Conservation (phyloP, 169 alveolate genomes). For the Plasmodium knowlesi region DNA sequence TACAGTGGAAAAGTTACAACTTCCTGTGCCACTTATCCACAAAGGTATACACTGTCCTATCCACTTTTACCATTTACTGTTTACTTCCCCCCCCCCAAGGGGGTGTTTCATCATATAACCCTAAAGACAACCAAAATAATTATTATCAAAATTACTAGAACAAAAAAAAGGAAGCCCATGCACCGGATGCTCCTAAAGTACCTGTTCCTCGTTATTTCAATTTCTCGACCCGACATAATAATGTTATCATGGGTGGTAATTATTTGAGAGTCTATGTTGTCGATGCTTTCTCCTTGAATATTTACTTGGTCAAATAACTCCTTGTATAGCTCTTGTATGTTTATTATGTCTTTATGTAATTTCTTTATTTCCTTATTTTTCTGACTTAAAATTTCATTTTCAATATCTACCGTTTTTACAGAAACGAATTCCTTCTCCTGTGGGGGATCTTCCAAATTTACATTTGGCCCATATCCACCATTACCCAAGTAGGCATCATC, state of each 20-base stretch:
- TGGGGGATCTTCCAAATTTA: not conserved
- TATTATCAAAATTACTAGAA: constrained; percentile 26
- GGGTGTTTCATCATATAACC: constrained; percentile 10
- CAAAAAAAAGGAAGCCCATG: constrained; percentile 14
- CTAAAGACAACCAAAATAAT: constrained; percentile 51
- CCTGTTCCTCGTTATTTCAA: constrained; percentile 67
- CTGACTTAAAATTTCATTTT: constrained; percentile 68
- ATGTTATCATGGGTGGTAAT: constrained; percentile 66
- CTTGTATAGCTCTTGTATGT: constrained; percentile 66
- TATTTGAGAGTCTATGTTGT: constrained; percentile 68
- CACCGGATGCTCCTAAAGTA: constrained; percentile 60
- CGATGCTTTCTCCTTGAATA: constrained; percentile 69
- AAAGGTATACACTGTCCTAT: not conserved
- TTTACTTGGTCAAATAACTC: constrained; percentile 68
- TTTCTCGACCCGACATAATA: constrained; percentile 48
- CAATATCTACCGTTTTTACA: constrained; percentile 56
- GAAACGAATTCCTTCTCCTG: constrained; percentile 52
- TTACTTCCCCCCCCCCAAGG: not conserved
- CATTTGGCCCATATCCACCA: not conserved
- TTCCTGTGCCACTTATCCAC: not conserved
- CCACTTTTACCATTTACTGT: not conserved
- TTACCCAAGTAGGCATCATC: not conserved
- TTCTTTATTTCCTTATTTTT: constrained; percentile 73
- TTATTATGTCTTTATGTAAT: constrained; percentile 70
- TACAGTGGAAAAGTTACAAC: not conserved